phyloP scores from a whole-genome alignment of 768 basidiomycete species.

The Boletus rubescentipes region DNA sequence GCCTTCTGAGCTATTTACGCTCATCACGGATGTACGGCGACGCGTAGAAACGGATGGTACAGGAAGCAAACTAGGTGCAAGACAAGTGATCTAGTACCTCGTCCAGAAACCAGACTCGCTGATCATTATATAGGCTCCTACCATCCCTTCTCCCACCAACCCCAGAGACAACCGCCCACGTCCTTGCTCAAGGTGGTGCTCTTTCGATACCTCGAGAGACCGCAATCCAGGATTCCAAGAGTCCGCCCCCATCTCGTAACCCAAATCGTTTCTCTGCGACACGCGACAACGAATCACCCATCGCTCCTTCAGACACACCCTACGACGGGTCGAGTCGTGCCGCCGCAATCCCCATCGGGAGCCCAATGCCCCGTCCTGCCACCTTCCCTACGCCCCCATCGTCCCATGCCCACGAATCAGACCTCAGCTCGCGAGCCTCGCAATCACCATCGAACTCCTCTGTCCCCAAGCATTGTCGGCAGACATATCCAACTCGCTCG shows the following conservation, averaged over 20 bases:
- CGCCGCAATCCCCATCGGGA: conserved; percentile 19
- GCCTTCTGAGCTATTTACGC: conserved; percentile 61
- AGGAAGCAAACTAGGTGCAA: conserved; percentile 14
- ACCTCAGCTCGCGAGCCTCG: conserved; percentile 27
- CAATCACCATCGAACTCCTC: conserved; percentile 21
- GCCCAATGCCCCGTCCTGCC: conserved; percentile 6
- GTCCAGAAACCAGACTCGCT: not conserved
- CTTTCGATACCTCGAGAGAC: conserved; percentile 8
- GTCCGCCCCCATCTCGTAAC: not conserved
- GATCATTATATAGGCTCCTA: conserved; percentile 45
- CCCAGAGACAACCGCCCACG: conserved; percentile 64
- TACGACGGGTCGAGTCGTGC: conserved; percentile 8
- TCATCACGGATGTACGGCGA: conserved; percentile 71
- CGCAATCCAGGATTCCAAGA: not conserved
- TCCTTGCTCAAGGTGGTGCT: conserved; percentile 64
- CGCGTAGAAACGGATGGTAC: conserved; percentile 73
- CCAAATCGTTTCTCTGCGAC: not conserved
- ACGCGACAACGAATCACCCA: not conserved
- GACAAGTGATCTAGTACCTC: conserved; percentile 2
- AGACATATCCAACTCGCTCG: not conserved
- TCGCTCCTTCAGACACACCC: not conserved
- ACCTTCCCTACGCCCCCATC: conserved; percentile 26
- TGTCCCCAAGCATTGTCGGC: conserved; percentile 9
- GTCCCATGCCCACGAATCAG: conserved; percentile 15
- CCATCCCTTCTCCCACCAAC: conserved; percentile 77